Conservation (phyloP, 345 rosid genomes). For the Linum tenue region DNA sequence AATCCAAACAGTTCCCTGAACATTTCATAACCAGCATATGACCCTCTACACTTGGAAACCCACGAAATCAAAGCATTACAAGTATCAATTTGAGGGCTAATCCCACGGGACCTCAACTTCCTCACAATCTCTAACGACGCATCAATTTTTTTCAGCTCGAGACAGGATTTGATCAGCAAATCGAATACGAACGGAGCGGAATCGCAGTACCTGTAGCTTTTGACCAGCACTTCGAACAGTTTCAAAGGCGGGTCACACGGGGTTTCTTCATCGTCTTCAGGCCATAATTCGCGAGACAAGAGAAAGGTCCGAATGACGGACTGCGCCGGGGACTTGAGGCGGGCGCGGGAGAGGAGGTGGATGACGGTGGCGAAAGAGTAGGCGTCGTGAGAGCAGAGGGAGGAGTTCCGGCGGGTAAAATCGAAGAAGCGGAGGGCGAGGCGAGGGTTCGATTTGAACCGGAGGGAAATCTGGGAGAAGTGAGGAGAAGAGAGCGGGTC, state of each 20-base stretch:
- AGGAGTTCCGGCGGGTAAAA: constrained; percentile 49
- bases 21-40: constrained; percentile 38
- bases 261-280: background rate
- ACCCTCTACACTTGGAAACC: constrained; percentile 37
- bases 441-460: constrained; percentile 49
- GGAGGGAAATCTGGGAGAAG: constrained; percentile 54
- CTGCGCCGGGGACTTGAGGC: constrained; percentile 45
- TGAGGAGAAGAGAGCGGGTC: constrained; percentile 39
- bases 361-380: constrained; percentile 44
- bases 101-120: constrained; percentile 48
- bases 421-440: constrained; percentile 61
- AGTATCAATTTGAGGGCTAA: constrained; percentile 42
- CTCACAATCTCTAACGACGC: constrained; percentile 48
- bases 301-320: constrained; percentile 42
- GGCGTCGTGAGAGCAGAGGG: constrained; percentile 49
- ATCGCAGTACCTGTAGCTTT: constrained; percentile 64
- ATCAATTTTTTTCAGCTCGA: constrained; percentile 52
- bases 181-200: constrained; percentile 88
- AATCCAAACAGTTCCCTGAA: constrained; percentile 52
- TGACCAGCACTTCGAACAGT: constrained; percentile 36
- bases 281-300: constrained; percentile 21
- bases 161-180: constrained; percentile 53
- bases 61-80: constrained; percentile 47
- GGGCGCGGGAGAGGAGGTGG: constrained; percentile 70
- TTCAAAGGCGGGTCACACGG: constrained; percentile 12